A percentile compares a stretch with the other conserved stretches of the same genome.
These are phyloP conservation scores for Monosporascus sp. DNA, from an alignment of 2,329 filamentous ascomycete genomes.

Conservation along the genomic window DNA sequence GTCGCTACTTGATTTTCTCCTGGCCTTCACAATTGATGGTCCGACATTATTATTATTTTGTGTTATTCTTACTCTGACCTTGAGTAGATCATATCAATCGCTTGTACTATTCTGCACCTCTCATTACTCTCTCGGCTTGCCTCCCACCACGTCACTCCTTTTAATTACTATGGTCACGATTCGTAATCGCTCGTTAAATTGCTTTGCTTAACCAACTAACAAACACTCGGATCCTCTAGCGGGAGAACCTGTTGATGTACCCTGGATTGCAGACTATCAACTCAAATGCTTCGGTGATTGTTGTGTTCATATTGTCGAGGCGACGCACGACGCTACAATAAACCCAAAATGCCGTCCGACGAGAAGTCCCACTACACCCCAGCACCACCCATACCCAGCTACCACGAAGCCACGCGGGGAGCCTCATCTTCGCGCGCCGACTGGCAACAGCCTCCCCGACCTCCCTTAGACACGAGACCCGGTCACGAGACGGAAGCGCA, in stretches of 20 bases:
- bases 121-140: not conserved
- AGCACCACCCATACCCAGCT: conserved; percentile 73
- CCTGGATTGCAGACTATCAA: not conserved
- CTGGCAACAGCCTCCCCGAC: conserved; percentile 54
- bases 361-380: conserved; percentile 55
- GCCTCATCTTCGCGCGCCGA: conserved; percentile 44
- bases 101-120: too few species aligned
- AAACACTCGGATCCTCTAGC: too few species aligned
- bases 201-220: not conserved
- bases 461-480: conserved; percentile 55
- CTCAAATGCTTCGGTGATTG: not conserved
- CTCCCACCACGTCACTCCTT: not conserved
- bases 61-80: too few species aligned
- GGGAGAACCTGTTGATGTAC: not conserved
- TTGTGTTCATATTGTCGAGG: not conserved
- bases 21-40: too few species aligned
- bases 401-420: conserved; percentile 71
- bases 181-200: not conserved
- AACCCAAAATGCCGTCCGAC: conserved; percentile 36
- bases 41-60: too few species aligned
- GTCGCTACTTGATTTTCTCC: too few species aligned
- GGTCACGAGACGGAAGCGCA: conserved; percentile 71
- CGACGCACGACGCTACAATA: not conserved
- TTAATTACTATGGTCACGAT: not conserved
- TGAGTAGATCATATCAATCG: too few species aligned